Evolutionary conservation across 1,139 yeast genomes (phyloP).

Genomic region (Wickerhamomyces sp.): DNA sequence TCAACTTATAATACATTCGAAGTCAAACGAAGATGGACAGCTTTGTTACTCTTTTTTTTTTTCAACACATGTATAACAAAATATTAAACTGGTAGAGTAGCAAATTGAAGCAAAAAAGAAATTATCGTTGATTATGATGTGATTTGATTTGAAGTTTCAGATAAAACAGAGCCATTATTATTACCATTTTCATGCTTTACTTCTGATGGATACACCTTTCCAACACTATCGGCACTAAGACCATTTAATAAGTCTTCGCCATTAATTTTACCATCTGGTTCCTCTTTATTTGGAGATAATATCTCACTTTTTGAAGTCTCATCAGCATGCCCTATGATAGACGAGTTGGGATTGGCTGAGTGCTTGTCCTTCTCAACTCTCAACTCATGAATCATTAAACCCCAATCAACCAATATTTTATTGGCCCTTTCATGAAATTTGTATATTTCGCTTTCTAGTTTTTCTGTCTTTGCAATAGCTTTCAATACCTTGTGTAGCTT

Average conservation of each 20-base stretch:
- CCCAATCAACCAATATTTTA: conserved; percentile 44
- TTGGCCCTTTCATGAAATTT: conserved; percentile 44
- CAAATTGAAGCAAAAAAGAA: no score
- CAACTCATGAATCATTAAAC: conserved; percentile 7
- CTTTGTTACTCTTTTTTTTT: no score
- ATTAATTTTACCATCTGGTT: not conserved
- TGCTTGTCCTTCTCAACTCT: conserved; percentile 13
- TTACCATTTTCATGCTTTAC: not conserved
- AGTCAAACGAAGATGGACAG: no score
- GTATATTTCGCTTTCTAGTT: conserved; percentile 43
- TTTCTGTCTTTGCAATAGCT: conserved; percentile 42
- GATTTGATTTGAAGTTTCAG: no score
- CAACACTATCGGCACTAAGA: not conserved
- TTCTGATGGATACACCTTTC: not conserved
- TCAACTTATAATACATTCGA: no score
- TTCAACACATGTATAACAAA: not conserved
- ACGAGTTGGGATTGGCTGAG: conserved; percentile 9
- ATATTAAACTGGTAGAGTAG: no score
- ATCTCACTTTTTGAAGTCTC: not conserved
- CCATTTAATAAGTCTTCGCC: not conserved
- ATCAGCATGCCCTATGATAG: not conserved
- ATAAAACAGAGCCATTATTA: not conserved
- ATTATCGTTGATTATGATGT: not conserved
- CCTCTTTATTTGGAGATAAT: not conserved
- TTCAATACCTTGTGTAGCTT: conserved; percentile 51